These are phyloP conservation scores for Rhynchospora tenuis DNA, from an alignment of 176 grass and related monocot species.

Conservation along the genomic window DNA sequence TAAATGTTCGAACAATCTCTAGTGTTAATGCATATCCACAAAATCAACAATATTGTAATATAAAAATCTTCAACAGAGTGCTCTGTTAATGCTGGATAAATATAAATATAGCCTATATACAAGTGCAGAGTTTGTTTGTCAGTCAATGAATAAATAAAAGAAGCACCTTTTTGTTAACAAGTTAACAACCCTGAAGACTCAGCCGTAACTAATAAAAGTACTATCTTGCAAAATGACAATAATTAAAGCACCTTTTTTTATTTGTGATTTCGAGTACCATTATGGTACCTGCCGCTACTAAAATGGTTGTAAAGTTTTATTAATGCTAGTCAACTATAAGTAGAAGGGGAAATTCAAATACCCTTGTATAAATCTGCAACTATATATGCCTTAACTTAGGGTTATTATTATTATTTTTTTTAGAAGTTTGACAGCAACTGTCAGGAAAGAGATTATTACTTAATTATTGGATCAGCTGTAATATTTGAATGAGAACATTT, in stretches of 20 bases:
- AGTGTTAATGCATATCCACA: too few species aligned
- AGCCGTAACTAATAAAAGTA: neutral
- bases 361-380: too few species aligned
- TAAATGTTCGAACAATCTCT: too few species aligned
- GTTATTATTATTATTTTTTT: too few species aligned
- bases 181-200: neutral
- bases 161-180: neutral
- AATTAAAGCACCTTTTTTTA: neutral
- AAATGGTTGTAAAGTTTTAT: neutral
- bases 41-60: too few species aligned
- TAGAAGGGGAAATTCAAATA: too few species aligned
- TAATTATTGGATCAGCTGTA: neutral
- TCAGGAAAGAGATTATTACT: too few species aligned
- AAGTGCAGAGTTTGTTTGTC: neutral
- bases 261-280: neutral
- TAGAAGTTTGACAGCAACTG: too few species aligned
- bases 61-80: too few species aligned
- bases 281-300: neutral
- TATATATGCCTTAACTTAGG: too few species aligned
- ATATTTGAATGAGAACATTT: neutral
- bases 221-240: neutral
- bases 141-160: neutral
- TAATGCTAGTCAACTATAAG: neutral
- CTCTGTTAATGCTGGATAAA: neutral
- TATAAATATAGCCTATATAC: neutral